Base-by-base conservation (phyloP, 2,329 filamentous ascomycete species). In the Sporothrix pseudoabietina region DNA sequence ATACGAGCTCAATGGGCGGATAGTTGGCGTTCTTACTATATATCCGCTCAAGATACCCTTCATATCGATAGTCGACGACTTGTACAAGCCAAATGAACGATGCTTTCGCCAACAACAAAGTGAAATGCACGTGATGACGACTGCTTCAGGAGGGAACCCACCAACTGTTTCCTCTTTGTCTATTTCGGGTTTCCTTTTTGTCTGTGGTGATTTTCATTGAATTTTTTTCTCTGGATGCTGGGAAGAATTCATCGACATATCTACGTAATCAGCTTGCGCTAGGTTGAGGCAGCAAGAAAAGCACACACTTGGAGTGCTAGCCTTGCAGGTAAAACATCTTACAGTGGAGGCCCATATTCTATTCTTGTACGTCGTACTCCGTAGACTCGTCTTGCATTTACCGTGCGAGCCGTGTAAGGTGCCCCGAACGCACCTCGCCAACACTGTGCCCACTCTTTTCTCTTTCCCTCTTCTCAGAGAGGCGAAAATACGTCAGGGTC, bases 251-350 rank as follows among this genome's bases (percentile, higher is more conserved):
- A 39, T 47, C 61, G 44, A 35, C 44, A 52, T 22, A 54, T n/a
- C 26, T 69, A 69, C 66, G 66, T 55, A 69, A 69, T 69, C 66
- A 26, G 32, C 47, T 26, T 32, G n/a, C 66, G 47, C 49, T 41
- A 55, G 66, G 35, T 26, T 22, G 49, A 69, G 66, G 49, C 66
- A 55, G 66, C 30, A 54, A 41, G 49, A 41, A 54, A 54, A 55
- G 32, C 22, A 2, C 63, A 26, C 52, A 55, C 52, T 7, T 30
- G 52, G 47, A 59, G 16, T 32, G 26, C 55, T 12, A 47, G 57
- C 57, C 39, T 16, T 30, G 1, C 61, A 26, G 52, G 44, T 16
- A 19, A 49, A 26, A 55, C 30, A 30, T 55, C n/a, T 16, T 54
- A 44, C 41, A 14, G 12, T 44, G 41, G 14, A 19, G 10, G 44